Evolutionary conservation across 805 yeast genomes (phyloP), one percentile per base, ranked within the genome.

Genomic region (Ogataea nakhonphanomensis): DNA sequence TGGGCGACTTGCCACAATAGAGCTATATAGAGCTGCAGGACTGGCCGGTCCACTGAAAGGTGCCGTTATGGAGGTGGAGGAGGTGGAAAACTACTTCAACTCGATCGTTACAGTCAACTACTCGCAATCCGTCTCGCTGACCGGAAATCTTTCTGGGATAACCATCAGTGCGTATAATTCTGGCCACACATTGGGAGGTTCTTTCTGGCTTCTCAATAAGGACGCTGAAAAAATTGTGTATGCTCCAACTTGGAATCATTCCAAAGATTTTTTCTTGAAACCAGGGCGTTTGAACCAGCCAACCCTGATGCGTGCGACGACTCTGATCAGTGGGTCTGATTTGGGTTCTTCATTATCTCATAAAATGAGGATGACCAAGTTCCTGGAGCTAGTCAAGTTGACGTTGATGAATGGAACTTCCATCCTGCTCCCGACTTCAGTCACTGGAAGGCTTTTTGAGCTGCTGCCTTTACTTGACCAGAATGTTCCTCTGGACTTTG

Each of bases 221-320:
- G 79, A 83, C 45, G 75, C 81, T 12, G 97, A 91, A 50, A 82
- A 82, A 47, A 66, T 90, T n/a, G 68, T 91, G 2, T 87, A 88
- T 60, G 95, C 96, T 0, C 89, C 93, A 2, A 79, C 84, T 32
- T 93, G 98, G 98, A 91, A 90, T 59, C 98, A 93, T 58, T 81
- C 97, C 1, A 80, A 79, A 49, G 98, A 91, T 56, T 74, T 86
- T 0, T 89, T 89, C 51, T 64, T 93, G 37, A 84, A 82, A 46
- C 81, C 89, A 22, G 84, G 93, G 4, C 71, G 72, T 15, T 61
- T 85, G 23, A 46, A 43, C 35, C 64, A 79, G n/a, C 71, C 85
- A 1, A 73, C 76, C 29, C 66, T 90, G 22, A 54, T 76, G 46
- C 71, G 95, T 57, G 96, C 98, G 2, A 81, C 95, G 1, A 85